Conservation (phyloP, 768 basidiomycete genomes). For the Cystofilobasidium bisporidii region DNA sequence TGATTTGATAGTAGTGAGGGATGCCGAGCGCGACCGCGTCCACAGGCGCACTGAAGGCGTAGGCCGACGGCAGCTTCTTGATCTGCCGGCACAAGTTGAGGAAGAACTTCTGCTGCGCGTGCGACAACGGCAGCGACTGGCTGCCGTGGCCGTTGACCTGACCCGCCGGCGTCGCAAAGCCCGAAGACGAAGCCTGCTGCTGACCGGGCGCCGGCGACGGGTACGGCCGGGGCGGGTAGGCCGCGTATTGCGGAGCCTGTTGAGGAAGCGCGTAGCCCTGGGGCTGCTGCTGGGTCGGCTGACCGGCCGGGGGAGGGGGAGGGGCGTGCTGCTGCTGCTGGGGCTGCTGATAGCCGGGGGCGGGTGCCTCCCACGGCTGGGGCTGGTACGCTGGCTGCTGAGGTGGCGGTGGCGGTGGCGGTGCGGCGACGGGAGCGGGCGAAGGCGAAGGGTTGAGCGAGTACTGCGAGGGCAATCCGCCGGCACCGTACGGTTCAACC, state of each 20-base stretch:
- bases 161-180: not conserved
- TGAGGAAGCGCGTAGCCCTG: too few relatives aligned
- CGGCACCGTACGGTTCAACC: not conserved
- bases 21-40: constrained; percentile 60
- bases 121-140: constrained; percentile 44
- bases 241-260: too few relatives aligned
- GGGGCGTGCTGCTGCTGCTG: not conserved
- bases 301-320: too few relatives aligned
- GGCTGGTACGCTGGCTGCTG: not conserved
- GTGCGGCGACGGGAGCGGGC: not conserved
- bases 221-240: too few relatives aligned
- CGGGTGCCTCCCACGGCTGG: not conserved
- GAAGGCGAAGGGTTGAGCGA: not conserved
- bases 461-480: not conserved
- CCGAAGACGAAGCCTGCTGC: too few relatives aligned
- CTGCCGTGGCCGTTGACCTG: not conserved
- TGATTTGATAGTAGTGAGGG: constrained; percentile 77
- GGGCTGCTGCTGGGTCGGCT: too few relatives aligned
- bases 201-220: too few relatives aligned
- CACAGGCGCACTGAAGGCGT: constrained; percentile 75
- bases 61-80: constrained; percentile 76
- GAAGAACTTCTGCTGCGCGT: constrained; percentile 69
- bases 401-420: not conserved
- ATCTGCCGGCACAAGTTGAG: constrained; percentile 64
- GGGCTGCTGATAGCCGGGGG: not conserved